These are phyloP conservation scores for Metarhizium sp. DNA, from an alignment of 2,329 filamentous ascomycete genomes.

Conservation along the genomic window DNA sequence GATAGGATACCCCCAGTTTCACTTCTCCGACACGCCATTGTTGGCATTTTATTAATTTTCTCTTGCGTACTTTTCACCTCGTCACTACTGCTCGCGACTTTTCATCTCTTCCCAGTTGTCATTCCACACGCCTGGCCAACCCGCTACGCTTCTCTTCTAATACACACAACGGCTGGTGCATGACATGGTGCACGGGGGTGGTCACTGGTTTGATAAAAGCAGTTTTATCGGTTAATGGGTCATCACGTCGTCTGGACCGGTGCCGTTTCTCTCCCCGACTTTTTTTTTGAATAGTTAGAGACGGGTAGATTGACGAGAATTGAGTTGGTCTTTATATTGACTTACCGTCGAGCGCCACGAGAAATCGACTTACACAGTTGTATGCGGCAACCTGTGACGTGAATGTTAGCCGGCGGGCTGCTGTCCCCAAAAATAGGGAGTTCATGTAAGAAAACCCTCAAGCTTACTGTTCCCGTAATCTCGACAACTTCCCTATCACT, in stretches of 20 bases:
- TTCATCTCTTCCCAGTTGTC: background rate
- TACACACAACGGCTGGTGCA: background rate
- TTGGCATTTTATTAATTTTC: conserved; percentile 3
- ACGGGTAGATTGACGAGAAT: background rate
- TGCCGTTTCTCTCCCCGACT: conserved; percentile 50
- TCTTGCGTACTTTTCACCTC: conserved; percentile 1
- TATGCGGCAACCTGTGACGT: conserved; percentile 53
- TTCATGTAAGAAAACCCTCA: background rate
- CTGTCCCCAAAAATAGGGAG: conserved; percentile 8
- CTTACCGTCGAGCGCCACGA: conserved; percentile 72
- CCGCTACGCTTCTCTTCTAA: background rate
- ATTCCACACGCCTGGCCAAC: background rate
- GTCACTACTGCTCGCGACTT: background rate
- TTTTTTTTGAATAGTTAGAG: conserved; percentile 8
- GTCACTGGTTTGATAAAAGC: background rate
- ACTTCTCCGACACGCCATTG: conserved; percentile 1
- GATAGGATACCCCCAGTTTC: conserved; percentile 31
- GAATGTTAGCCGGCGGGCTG: background rate
- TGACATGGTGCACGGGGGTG: background rate
- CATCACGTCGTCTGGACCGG: conserved; percentile 34
- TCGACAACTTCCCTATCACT: conserved; percentile 68
- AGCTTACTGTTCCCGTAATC: conserved; percentile 61
- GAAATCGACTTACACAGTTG: conserved; percentile 76
- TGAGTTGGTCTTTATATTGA: conserved; percentile 9
- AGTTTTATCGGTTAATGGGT: conserved; percentile 20